These are phyloP conservation scores for Penicillium sp. DNA, from an alignment of 2,329 filamentous ascomycete genomes.

Conservation along the genomic window DNA sequence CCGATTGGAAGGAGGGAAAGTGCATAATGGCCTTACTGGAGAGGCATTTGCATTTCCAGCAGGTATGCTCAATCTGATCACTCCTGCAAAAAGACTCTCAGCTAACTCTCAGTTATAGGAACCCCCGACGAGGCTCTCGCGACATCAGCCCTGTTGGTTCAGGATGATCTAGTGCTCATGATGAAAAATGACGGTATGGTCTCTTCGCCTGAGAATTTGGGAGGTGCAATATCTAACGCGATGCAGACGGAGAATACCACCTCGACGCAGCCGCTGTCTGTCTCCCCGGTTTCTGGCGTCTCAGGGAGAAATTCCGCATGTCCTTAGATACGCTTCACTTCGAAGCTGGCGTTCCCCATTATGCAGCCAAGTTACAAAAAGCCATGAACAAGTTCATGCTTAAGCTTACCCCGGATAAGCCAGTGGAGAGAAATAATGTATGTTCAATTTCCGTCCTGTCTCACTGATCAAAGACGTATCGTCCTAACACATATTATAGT, in stretches of 20 bases:
- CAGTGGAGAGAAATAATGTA: conserved; percentile 15
- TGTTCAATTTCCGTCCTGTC: not conserved
- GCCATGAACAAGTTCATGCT: conserved; percentile 15
- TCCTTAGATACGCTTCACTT: conserved; percentile 16
- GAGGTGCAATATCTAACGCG: not conserved
- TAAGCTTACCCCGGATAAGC: conserved; percentile 11
- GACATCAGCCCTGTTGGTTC: not conserved
- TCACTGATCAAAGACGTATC: too few relatives aligned
- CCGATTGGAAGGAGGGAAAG: conserved; percentile 1
- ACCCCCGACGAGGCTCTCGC: not conserved
- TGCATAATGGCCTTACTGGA: not conserved
- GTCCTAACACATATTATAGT: not conserved
- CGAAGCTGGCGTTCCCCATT: conserved; percentile 16
- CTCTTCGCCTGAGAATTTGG: not conserved
- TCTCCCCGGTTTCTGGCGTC: conserved; percentile 12
- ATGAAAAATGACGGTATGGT: not conserved
- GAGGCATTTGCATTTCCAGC: not conserved
- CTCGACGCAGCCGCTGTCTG: conserved; percentile 14
- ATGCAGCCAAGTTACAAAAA: conserved; percentile 12
- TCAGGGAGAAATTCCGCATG: conserved; percentile 16
- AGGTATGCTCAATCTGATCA: not conserved
- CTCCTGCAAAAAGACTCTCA: not conserved
- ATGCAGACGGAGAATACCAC: conserved; percentile 12
- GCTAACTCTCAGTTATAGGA: not conserved
- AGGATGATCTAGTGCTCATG: conserved; percentile 1